Percentiles rank a stretch among this genome's conserved stretches.
Conservation (phyloP, 306 rosid species). For the Cucurbita moschata region DNA sequence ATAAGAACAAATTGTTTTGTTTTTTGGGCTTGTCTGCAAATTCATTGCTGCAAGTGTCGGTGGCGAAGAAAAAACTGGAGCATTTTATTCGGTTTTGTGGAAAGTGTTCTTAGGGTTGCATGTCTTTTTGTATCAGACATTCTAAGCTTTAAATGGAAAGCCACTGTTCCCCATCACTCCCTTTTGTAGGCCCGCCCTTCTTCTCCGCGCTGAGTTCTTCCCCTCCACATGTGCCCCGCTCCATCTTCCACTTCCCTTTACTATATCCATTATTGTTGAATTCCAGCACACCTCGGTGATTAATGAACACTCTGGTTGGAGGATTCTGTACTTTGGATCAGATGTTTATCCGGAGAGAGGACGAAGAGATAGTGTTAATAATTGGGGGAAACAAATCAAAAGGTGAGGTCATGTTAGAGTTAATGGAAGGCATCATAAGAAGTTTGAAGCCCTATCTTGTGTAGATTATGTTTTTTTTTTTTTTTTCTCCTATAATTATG, state of each 20-base stretch:
- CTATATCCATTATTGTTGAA: too few species aligned
- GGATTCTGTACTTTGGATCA: background rate
- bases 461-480: too few species aligned
- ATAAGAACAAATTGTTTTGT: too few species aligned
- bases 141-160: constrained; percentile 1
- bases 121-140: background rate
- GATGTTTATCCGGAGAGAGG: background rate
- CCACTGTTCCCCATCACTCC: background rate
- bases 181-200: background rate
- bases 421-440: background rate
- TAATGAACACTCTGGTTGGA: background rate
- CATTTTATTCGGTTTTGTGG: background rate
- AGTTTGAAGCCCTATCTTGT: background rate
- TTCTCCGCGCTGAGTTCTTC: too few species aligned
- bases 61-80: background rate
- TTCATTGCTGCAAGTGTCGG: background rate
- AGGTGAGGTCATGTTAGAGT: background rate
- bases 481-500: too few species aligned
- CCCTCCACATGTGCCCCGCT: background rate
- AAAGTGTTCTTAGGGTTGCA: background rate
- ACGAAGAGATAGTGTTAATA: background rate
- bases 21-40: background rate
- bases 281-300: too few species aligned
- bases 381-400: background rate
- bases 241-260: background rate